Base-by-base conservation (phyloP, 108 stramenopile species). In the Cylindrotheca closterium region DNA sequence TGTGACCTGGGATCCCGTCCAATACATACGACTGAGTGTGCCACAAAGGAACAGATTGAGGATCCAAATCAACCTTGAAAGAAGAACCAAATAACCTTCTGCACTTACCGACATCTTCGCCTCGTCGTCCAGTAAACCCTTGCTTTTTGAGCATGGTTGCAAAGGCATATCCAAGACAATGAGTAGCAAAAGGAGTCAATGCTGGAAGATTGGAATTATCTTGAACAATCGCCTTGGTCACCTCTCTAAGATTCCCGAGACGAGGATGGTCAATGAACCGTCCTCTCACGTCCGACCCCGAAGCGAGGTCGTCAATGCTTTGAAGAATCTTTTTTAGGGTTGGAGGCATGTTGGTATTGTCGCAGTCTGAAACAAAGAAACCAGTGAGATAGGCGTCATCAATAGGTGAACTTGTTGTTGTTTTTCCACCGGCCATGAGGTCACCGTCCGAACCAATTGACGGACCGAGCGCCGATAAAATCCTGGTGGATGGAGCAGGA, bases 111-210 rank as follows among this genome's bases (percentile, higher is more conserved):
- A n/a, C n/a, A n/a, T n/a, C n/a, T n/a, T n/a, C n/a, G n/a, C n/a
- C n/a, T n/a, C n/a, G n/a, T n/a, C n/a, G n/a, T n/a, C n/a, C n/a
- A n/a, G n/a, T n/a, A n/a, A n/a, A n/a, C n/a, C n/a, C n/a, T n/a
- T n/a, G 63, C 55, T 67, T 47, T 48, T 51, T 27, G 17, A 85
- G 17, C 63, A 69, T 75, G 15, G 56, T 48, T 4, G 75, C 84
- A 72, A 82, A 81, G 26, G 80, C 80, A 52, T 56, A 76, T 31
- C 91, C 91, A 47, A 87, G 70, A 61, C 87, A 92, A 66, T 86
- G 71, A 4, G 84, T 79, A 0, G 87, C 87, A 54, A 92, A 80
- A 17, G 91, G 91, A 30, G 91, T 89, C 37, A 92, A 60, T n/a
- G 78, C 64, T 4, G 61, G 46, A 32, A 51, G 2, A 62, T 60